Percentiles rank a stretch among this genome's conserved stretches.
These are phyloP conservation scores for Melanopsichium pennsylvanicum DNA, from an alignment of 1,284 basidiomycete genomes.

Conservation along the genomic window DNA sequence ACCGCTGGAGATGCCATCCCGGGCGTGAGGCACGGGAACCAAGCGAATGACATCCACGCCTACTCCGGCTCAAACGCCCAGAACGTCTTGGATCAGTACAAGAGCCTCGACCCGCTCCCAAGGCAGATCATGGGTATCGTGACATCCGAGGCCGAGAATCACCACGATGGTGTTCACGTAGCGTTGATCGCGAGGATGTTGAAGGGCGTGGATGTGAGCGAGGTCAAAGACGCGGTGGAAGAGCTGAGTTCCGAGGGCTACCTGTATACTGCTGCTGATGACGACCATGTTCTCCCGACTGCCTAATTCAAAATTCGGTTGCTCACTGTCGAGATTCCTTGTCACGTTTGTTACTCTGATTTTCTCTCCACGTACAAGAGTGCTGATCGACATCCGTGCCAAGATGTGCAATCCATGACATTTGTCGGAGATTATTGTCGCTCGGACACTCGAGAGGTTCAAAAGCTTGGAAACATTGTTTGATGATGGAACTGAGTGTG, in stretches of 20 bases:
- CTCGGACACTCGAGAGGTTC: too few relatives aligned
- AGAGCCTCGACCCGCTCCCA: conserved; percentile 35
- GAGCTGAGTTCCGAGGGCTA: conserved; percentile 57
- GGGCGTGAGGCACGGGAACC: conserved; percentile 5
- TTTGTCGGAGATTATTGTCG: too few relatives aligned
- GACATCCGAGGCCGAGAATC: conserved; percentile 43
- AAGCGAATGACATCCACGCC: conserved; percentile 41
- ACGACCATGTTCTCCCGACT: conserved; percentile 57
- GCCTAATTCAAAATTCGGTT: conserved; percentile 15
- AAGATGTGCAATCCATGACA: too few relatives aligned
- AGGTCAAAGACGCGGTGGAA: conserved; percentile 52
- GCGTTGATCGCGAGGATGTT: conserved; percentile 38
- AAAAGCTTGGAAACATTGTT: too few relatives aligned
- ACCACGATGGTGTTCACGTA: conserved; percentile 53
- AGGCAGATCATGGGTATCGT: conserved; percentile 49
- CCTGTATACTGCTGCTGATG: conserved; percentile 57
- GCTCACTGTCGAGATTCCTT: too few relatives aligned
- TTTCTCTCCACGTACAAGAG: too few relatives aligned
- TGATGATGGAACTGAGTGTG: too few relatives aligned
- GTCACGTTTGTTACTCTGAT: neutral
- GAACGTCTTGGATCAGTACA: conserved; percentile 34
- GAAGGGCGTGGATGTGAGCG: conserved; percentile 30
- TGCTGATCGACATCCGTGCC: too few relatives aligned
- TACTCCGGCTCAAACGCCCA: conserved; percentile 36
- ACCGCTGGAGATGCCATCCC: conserved; percentile 1